Conservation (phyloP, 495 filamentous ascomycete genomes). For the Penicillium steckii region DNA sequence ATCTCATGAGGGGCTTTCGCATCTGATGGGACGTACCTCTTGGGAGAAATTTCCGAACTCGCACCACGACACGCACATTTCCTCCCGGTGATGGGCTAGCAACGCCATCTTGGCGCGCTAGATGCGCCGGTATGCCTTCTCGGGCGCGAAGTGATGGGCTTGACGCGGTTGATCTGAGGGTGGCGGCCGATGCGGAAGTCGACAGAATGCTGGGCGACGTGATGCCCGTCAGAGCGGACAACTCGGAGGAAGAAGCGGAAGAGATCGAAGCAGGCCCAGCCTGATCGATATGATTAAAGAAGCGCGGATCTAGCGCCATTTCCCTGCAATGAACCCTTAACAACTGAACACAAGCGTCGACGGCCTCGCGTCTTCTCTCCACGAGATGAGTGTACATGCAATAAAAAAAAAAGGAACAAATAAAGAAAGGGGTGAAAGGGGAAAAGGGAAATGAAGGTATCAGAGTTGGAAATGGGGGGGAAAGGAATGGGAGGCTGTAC, state of each 20-base stretch:
- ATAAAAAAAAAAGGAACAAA: conserved; percentile 10
- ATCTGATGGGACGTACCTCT: conserved; percentile 64
- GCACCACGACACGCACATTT: conserved; percentile 93
- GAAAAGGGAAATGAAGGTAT: neutral
- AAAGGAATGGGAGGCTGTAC: conserved; percentile 5
- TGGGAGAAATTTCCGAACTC: conserved; percentile 84
- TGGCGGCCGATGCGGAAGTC: conserved; percentile 62
- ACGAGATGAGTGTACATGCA: conserved; percentile 46
- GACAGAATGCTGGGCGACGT: conserved; percentile 47
- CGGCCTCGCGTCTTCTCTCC: conserved; percentile 44
- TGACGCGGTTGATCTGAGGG: conserved; percentile 47
- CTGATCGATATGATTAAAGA: conserved; percentile 49
- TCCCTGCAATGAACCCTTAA: conserved; percentile 47
- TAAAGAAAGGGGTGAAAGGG: conserved; percentile 17
- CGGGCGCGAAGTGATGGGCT: conserved; percentile 69
- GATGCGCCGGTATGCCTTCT: conserved; percentile 56
- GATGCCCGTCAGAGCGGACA: conserved; percentile 53
- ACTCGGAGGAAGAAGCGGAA: conserved; percentile 57
- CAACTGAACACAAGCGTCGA: conserved; percentile 45
- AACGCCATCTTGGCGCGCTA: conserved; percentile 28
- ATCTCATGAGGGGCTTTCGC: neutral
- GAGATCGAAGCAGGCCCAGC: conserved; percentile 47
- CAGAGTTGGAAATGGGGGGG: neutral
- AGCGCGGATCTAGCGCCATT: conserved; percentile 58
- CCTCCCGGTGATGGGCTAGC: conserved; percentile 55